Base-by-base conservation (phyloP, 306 rosid genomes). In the Pyrus pyrifolia region DNA sequence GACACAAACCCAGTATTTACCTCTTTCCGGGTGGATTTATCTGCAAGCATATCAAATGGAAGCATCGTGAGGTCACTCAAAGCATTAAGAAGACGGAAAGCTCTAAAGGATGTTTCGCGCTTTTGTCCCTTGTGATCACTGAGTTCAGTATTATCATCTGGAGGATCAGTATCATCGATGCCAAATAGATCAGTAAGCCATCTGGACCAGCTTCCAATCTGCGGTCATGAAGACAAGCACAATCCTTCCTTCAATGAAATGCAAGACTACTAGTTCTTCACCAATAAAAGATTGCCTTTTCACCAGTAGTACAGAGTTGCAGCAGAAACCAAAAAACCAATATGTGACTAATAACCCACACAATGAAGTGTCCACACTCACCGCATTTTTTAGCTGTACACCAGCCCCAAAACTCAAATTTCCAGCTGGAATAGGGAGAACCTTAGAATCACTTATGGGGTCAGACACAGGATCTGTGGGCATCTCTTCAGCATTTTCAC, bases 391-490 rank as follows among this genome's bases (percentile, higher is more conserved):
- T n/a, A 93, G 93, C 80, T 93, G 98, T 14, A 83, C 98, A 75
- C 98, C 98, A 64, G 98, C 91, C 53, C 95, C 96, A 70, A 93
- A 91, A 84, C 96, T 85, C 53, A 94, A 91, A 76, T 89, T 90
- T 75, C 98, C 98, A 15, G 93, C 87, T n/a, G 93, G 90, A 82
- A 93, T 81, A 33, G 98, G 98, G 59, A 93, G 94, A 86, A 93
- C 98, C 82, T 83, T 93, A 14, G 95, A 68, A 74, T 93, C 98
- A 84, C 93, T 93, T 69, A 91, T 93, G 66, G 98, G 96, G 70
- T 93, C 98, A 75, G 96, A 93, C 68, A 93, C 85, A 57, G 98
- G 98, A 88, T 93, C 98, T 12, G 93, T 93, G 14, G 98, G 98
- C 94, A 93, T 93, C 83, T 89, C 98, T 51, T 93, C 98, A 3